Percentiles rank a stretch among this genome's conserved stretches.
Evolutionary conservation across 23 red algal genomes (phyloP).

Genomic region (Cyanidium caldarium): DNA sequence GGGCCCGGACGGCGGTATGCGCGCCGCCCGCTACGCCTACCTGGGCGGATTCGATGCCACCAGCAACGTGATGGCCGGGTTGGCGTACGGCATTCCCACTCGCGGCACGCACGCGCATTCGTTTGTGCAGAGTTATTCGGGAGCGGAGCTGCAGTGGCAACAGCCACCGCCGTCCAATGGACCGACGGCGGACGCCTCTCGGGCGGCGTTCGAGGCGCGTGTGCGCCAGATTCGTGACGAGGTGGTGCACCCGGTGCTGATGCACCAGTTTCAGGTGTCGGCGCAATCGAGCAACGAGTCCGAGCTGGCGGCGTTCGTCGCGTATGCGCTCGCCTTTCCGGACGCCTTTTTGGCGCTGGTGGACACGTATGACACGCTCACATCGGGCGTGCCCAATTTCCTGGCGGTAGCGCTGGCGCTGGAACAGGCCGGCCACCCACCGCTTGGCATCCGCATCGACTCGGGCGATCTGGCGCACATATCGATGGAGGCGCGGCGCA

Average conservation of each 20-base stretch:
- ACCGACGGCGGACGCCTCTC: neutral
- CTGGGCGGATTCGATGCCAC: conserved; percentile 53
- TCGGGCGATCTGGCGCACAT: conserved; percentile 49
- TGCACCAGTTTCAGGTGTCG: neutral
- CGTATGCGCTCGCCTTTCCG: conserved; percentile 51
- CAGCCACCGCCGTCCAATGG: neutral
- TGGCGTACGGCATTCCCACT: conserved; percentile 32
- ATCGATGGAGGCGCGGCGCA: conserved; percentile 15
- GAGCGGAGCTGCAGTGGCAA: neutral
- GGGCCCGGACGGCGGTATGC: conserved; percentile 55
- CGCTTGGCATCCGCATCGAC: conserved; percentile 61
- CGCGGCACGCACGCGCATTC: conserved; percentile 61
- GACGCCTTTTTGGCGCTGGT: conserved; percentile 46
- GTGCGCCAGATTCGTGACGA: neutral
- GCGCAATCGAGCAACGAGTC: conserved; percentile 20
- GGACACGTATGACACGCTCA: conserved; percentile 60
- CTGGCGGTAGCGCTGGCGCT: conserved; percentile 47
- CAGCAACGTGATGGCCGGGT: conserved; percentile 49
- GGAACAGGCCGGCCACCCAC: conserved; percentile 8
- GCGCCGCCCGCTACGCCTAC: conserved; percentile 44
- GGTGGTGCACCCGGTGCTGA: neutral
- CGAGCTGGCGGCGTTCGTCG: conserved; percentile 58
- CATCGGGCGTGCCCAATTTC: conserved; percentile 61
- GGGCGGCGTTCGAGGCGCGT: neutral
- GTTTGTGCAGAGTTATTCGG: conserved; percentile 38